phyloP scores from a whole-genome alignment of 2,329 filamentous ascomycete species.

The Sarocladiaceae sp. region DNA sequence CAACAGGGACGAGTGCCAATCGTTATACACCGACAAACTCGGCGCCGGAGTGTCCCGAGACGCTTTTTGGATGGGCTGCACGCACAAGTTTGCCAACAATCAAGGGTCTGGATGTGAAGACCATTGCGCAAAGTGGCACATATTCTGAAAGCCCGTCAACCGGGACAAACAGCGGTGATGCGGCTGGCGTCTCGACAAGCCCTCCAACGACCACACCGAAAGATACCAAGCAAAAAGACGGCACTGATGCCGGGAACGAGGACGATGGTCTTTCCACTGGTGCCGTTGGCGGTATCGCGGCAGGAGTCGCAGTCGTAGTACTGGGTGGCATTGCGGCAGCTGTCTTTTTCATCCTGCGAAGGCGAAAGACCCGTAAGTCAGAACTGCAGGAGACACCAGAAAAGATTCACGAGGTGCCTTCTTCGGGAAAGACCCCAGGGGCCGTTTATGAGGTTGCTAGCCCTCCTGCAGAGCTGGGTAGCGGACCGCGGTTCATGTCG shows the following conservation, averaged over 20 bases:
- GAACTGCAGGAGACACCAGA: no score
- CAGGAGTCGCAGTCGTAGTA: background rate
- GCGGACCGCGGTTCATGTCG: background rate
- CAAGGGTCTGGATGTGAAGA: background rate
- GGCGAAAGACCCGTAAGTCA: background rate
- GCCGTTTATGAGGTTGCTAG: background rate
- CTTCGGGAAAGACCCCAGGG: no score
- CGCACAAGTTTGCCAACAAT: background rate
- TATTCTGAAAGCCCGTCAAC: no score
- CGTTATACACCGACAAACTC: background rate
- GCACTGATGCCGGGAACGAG: background rate
- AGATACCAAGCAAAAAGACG: background rate
- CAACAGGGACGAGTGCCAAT: background rate
- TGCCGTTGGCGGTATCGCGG: background rate
- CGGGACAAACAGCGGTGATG: no score
- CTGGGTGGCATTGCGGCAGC: no score
- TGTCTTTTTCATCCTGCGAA: no score
- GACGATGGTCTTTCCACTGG: background rate
- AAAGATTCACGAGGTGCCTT: no score
- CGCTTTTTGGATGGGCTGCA: background rate
- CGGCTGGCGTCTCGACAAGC: no score
- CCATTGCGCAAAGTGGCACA: background rate
- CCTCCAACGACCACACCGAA: no score
- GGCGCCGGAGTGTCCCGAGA: background rate
- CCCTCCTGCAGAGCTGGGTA: background rate